Evolutionary conservation across 331 rosid genomes (phyloP), one percentile per base, ranked within the genome.

Genomic region (Dryas integrifolia): DNA sequence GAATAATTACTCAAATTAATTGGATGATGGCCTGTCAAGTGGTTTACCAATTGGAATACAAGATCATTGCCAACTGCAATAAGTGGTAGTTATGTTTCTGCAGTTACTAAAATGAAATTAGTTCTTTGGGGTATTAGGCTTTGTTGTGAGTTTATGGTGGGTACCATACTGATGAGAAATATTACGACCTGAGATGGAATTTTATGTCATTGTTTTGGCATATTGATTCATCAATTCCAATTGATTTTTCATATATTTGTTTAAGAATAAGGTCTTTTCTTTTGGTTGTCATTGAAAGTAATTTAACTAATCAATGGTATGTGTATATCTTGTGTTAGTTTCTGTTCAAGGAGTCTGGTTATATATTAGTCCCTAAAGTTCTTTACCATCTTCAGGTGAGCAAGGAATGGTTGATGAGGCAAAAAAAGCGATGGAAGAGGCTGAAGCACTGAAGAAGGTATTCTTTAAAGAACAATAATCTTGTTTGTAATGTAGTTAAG

Each of bases 321-420:
- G 24, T 46, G 13, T 68, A 16, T 40, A 4, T 3, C 9, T 21
- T 9, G 63, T 61, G 58, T 65, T 40, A 15, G 14, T 8, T 58
- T 67, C 16, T 41, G 24, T 52, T 10, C 18, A 52, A 46, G 56
- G 5, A 67, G 18, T 72, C 44, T 6, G 44, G 8, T 77, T 3
- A 9, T 14, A 10, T 21, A 2, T 67, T 67, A 15, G n/a, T 64
- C 55, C 12, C 10, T 76, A 58, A 74, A 70, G 35, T 63, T 60
- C 43, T 76, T 38, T 55, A 60, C 56, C 73, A 79, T 83, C 70
- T 80, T 72, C 86, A 95, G 99, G 99, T 73, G 99, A 95, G 86
- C 97, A 95, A 84, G 99, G 99, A 81, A 84, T 90, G 91, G 87
- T 95, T 77, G 99, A 95, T 62, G 99, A 95, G 81, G 99, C 99